Percentiles rank a stretch among this genome's conserved stretches.
Evolutionary conservation across 768 basidiomycete species (phyloP).

Genomic region (Lyophyllum semitale): DNA sequence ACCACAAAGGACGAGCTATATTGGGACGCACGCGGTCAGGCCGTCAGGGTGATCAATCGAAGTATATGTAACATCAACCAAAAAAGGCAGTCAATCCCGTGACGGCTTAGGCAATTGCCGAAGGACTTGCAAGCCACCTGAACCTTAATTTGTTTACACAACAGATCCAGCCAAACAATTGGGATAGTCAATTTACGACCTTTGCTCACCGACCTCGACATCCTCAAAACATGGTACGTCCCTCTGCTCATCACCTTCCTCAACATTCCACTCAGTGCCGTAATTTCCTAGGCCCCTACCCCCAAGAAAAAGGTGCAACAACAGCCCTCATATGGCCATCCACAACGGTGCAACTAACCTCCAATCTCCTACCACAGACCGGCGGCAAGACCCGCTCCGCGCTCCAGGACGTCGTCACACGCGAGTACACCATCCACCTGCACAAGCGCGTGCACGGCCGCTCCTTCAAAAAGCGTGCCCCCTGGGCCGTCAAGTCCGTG

Average conservation of each 20-base stretch:
- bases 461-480: constrained; percentile 97
- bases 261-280: constrained; percentile 4
- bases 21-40: constrained; percentile 1
- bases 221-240: constrained; percentile 71
- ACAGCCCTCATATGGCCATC: neutral
- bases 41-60: neutral
- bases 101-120: constrained; percentile 30
- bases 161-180: constrained; percentile 42
- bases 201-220: constrained; percentile 58
- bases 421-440: constrained; percentile 98
- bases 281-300: constrained; percentile 44
- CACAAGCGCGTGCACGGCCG: constrained; percentile 93
- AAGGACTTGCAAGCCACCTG: constrained; percentile 48
- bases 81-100: neutral
- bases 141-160: constrained; percentile 56
- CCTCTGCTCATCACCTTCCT: constrained; percentile 4
- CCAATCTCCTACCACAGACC: constrained; percentile 38
- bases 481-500: constrained; percentile 94
- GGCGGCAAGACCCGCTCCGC: constrained; percentile 92
- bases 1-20: constrained; percentile 12
- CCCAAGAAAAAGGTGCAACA: constrained; percentile 58
- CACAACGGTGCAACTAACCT: constrained; percentile 1
- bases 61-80: neutral
- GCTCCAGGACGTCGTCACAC: constrained; percentile 95
- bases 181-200: constrained; percentile 24